Conservation (phyloP, 2,329 filamentous ascomycete species). For the Penicillium vulpinum region DNA sequence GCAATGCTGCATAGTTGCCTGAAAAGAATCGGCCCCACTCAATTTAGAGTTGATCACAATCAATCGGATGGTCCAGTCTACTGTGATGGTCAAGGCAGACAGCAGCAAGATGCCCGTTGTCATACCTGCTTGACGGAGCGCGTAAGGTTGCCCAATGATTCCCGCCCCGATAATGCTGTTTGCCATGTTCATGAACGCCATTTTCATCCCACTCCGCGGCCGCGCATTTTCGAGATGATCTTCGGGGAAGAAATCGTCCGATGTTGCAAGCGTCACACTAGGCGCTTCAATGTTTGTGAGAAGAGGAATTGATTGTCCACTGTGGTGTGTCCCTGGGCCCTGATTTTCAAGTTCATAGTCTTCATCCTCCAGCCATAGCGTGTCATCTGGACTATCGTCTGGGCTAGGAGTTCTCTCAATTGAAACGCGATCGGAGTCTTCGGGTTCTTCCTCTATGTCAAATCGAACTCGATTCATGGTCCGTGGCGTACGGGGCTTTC, state of each 20-base stretch:
- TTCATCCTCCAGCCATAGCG: conserved; percentile 57
- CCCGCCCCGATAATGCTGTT: conserved; percentile 89
- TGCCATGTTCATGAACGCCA: conserved; percentile 99
- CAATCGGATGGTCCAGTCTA: conserved; percentile 97
- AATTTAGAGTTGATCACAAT: conserved; percentile 98
- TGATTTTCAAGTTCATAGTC: conserved; percentile 56
- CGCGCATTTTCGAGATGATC: conserved; percentile 63
- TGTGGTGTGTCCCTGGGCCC: conserved; percentile 38
- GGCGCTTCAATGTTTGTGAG: conserved; percentile 83
- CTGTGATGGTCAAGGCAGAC: conserved; percentile 72
- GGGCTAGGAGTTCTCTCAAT: conserved; percentile 34
- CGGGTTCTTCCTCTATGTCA: conserved; percentile 49
- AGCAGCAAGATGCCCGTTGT: conserved; percentile 76
- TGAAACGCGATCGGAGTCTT: conserved; percentile 29
- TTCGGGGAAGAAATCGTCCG: conserved; percentile 57
- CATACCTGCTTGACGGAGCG: conserved; percentile 89
- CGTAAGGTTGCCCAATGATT: conserved; percentile 85
- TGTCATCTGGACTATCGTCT: conserved; percentile 33
- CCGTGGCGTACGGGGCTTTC: conserved; percentile 52
- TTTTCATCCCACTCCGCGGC: conserved; percentile 80
- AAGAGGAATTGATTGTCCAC: conserved; percentile 63
- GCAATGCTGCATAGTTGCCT: conserved; percentile 93
- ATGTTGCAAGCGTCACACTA: conserved; percentile 68
- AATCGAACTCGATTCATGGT: conserved; percentile 76
- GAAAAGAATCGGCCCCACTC: conserved; percentile 89